A percentile compares a stretch with the other conserved stretches of the same genome.
Evolutionary conservation across 1,284 basidiomycete genomes (phyloP).

Genomic region (Lentinus polychrous): DNA sequence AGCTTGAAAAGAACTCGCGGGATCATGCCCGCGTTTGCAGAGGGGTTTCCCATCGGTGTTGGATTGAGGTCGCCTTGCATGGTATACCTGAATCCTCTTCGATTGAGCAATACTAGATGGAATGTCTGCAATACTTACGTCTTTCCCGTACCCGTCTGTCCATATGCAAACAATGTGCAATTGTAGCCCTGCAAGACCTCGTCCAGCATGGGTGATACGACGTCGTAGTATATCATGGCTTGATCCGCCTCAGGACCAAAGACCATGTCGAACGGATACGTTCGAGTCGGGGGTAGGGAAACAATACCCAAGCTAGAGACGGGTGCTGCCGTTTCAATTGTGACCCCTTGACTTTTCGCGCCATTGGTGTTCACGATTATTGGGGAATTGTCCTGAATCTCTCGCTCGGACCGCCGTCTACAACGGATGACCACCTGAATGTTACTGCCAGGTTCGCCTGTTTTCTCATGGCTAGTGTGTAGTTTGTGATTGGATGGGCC

Average conservation of each 20-base stretch:
- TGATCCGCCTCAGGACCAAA: slow-evolving; percentile 98
- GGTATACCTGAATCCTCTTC: slow-evolving; percentile 57
- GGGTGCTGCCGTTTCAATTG: slow-evolving; percentile 70
- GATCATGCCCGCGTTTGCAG: slow-evolving; percentile 91
- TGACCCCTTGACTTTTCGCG: slow-evolving; percentile 67
- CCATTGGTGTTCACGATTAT: slow-evolving; percentile 76
- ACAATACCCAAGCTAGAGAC: slow-evolving; percentile 60
- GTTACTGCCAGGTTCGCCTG: slow-evolving; percentile 55
- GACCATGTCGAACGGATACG: slow-evolving; percentile 88
- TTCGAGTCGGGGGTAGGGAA: slow-evolving; percentile 64
- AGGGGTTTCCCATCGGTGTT: slow-evolving; percentile 83
- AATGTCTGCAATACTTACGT: slow-evolving; percentile 56
- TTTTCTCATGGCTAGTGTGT: slow-evolving; percentile 5
- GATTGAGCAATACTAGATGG: slow-evolving; percentile 3
- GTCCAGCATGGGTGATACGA: slow-evolving; percentile 88
- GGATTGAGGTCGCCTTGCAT: slow-evolving; percentile 90
- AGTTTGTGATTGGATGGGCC: slow-evolving; percentile 13
- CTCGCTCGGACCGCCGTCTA: slow-evolving; percentile 74
- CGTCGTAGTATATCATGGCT: slow-evolving; percentile 89
- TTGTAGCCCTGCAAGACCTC: slow-evolving; percentile 96
- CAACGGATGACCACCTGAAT: slow-evolving; percentile 92
- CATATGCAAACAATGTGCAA: slow-evolving; percentile 98
- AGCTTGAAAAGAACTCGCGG: slow-evolving; percentile 93
- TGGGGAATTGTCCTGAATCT: slow-evolving; percentile 75
- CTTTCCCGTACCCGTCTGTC: slow-evolving; percentile 98